Evolutionary conservation across 2,329 filamentous ascomycete species (phyloP).

Genomic region (Coniochaeta sp.): DNA sequence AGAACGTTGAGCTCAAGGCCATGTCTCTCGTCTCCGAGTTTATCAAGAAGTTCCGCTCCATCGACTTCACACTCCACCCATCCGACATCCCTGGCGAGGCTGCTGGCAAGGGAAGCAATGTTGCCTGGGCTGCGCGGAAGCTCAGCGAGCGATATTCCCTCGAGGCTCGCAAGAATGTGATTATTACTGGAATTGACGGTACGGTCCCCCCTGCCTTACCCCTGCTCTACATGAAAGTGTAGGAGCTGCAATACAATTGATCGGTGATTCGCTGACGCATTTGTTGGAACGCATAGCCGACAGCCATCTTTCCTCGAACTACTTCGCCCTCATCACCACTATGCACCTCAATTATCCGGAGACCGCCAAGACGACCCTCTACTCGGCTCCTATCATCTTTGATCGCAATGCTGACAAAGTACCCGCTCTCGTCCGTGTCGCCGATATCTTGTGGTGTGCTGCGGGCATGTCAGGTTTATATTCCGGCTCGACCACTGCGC

Average conservation of each 20-base stretch:
- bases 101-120: conserved; percentile 68
- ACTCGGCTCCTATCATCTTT: conserved; percentile 65
- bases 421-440: conserved; percentile 60
- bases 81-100: conserved; percentile 58
- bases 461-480: conserved; percentile 65
- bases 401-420: conserved; percentile 65
- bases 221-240: not conserved
- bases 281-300: conserved; percentile 42
- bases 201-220: conserved; percentile 21
- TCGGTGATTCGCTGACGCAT: conserved; percentile 19
- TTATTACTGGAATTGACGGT: conserved; percentile 69
- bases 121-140: conserved; percentile 62
- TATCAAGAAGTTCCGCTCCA: conserved; percentile 55
- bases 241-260: not conserved
- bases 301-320: conserved; percentile 61
- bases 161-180: conserved; percentile 47
- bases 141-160: conserved; percentile 54
- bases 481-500: conserved; percentile 53
- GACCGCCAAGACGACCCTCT: conserved; percentile 54
- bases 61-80: conserved; percentile 62
- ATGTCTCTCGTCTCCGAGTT: conserved; percentile 54
- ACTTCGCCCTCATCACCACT: conserved; percentile 56
- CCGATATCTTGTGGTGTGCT: conserved; percentile 65
- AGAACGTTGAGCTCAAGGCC: conserved; percentile 53
- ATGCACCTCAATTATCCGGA: conserved; percentile 55